phyloP scores from a whole-genome alignment of 352 stramenopile genomes.

The Thalassiosira livingstoniorum region DNA sequence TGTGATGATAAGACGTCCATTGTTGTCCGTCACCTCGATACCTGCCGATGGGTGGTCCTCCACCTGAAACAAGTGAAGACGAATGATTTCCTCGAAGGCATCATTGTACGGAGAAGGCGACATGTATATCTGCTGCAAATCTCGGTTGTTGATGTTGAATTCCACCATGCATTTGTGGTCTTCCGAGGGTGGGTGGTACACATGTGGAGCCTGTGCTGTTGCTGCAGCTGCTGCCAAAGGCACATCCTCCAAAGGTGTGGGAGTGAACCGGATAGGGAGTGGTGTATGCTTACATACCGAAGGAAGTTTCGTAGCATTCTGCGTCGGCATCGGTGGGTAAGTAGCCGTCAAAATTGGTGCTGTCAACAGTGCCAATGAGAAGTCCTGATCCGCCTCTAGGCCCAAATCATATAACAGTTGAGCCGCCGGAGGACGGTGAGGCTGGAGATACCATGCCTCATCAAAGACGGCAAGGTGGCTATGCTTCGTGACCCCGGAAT shows the following conservation, averaged over 20 bases:
- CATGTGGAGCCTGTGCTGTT: not conserved
- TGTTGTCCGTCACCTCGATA: not conserved
- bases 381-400: not conserved
- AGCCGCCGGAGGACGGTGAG: not conserved
- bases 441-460: not conserved
- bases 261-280: not conserved
- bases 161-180: not conserved
- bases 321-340: not conserved
- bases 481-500: too few relatives aligned
- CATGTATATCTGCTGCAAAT: not conserved
- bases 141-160: not conserved
- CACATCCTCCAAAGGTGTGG: not conserved
- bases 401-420: not conserved
- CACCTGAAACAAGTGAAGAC: not conserved
- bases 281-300: not conserved
- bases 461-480: too few relatives aligned
- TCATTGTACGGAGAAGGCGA: not conserved
- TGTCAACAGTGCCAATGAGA: not conserved
- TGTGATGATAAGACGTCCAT: not conserved
- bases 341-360: not conserved
- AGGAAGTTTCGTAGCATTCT: not conserved
- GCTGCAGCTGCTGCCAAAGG: not conserved
- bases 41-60: not conserved
- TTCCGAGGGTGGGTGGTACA: not conserved
- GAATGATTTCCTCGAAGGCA: not conserved